A percentile compares a stretch with the other conserved stretches of the same genome.
These are phyloP conservation scores for Citeromyces hawaiiensis DNA, from an alignment of 1,139 yeast genomes.

Conservation along the genomic window DNA sequence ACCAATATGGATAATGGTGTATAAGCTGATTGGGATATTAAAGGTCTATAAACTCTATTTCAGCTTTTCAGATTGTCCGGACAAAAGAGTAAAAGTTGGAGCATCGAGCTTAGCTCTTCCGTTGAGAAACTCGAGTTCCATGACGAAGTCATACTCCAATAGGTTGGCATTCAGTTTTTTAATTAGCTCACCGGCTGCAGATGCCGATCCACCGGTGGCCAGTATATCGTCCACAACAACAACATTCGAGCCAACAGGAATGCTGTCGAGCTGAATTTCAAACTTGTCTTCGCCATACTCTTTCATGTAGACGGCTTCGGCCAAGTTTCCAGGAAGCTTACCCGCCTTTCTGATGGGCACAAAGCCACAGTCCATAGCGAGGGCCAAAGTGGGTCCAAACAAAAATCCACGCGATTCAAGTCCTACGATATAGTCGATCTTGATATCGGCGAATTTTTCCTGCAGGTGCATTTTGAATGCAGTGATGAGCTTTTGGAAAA, in stretches of 20 bases:
- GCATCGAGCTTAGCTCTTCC: conserved; percentile 84
- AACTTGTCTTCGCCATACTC: conserved; percentile 88
- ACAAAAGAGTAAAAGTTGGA: conserved; percentile 76
- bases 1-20: no score
- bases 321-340: conserved; percentile 80
- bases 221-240: conserved; percentile 89
- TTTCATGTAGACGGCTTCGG: conserved; percentile 64
- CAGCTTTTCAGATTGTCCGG: conserved; percentile 57
- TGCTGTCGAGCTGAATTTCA: conserved; percentile 77
- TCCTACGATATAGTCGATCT: conserved; percentile 81
- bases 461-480: conserved; percentile 73
- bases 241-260: conserved; percentile 70
- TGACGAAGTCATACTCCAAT: conserved; percentile 70
- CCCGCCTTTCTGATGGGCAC: conserved; percentile 94
- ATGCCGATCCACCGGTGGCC: conserved; percentile 97
- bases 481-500: conserved; percentile 67
- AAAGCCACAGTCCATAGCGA: conserved; percentile 80
- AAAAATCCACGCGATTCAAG: conserved; percentile 94
- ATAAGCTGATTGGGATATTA: background rate
- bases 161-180: conserved; percentile 51
- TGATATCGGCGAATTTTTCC: conserved; percentile 24
- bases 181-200: conserved; percentile 84
- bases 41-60: conserved; percentile 1
- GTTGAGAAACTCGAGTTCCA: conserved; percentile 90
- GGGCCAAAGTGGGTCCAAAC: conserved; percentile 90